A percentile compares a stretch with the other conserved stretches of the same genome.
phyloP scores from a whole-genome alignment of 106 monocot species.

The Narthecium ossifragum region DNA sequence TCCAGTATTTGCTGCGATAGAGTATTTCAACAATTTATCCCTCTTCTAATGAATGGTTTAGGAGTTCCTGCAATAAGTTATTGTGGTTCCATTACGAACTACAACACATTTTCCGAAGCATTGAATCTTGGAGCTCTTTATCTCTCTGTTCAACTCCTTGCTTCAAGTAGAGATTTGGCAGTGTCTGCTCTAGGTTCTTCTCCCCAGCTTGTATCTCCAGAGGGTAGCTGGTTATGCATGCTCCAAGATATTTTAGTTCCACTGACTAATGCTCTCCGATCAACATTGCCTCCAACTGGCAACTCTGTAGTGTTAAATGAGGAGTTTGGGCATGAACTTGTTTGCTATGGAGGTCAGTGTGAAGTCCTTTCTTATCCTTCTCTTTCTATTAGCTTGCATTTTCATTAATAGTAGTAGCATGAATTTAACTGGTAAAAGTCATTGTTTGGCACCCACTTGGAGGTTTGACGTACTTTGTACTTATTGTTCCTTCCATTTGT shows the following conservation, averaged over 20 bases:
- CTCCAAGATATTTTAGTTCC: slow-evolving; percentile 38
- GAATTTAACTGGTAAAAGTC: too few species aligned
- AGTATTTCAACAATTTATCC: slow-evolving; percentile 60
- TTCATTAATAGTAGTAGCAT: too few species aligned
- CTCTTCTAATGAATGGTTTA: slow-evolving; percentile 46
- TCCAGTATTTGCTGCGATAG: slow-evolving; percentile 55
- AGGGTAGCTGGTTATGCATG: slow-evolving; percentile 49
- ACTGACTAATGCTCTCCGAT: slow-evolving; percentile 40
- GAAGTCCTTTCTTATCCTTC: too few species aligned
- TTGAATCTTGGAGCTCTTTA: slow-evolving; percentile 72
- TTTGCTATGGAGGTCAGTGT: slow-evolving; percentile 46
- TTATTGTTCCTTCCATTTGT: too few species aligned
- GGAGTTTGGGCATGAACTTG: slow-evolving; percentile 22
- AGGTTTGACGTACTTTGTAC: too few species aligned
- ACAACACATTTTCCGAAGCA: slow-evolving; percentile 5
- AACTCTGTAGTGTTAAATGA: slow-evolving; percentile 5
- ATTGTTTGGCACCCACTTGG: too few species aligned
- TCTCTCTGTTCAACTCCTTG: slow-evolving; percentile 64
- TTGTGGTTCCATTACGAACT: slow-evolving; percentile 3
- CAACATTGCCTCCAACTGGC: slow-evolving; percentile 13
- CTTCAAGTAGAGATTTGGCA: slow-evolving; percentile 58
- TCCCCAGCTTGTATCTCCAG: slow-evolving; percentile 9
- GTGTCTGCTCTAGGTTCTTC: slow-evolving; percentile 14
- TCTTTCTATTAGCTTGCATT: too few species aligned
- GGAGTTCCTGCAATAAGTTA: slow-evolving; percentile 20